Percentiles rank a stretch among this genome's conserved stretches.
These are phyloP conservation scores for Aureobasidium sp. DNA, from an alignment of 2,329 filamentous ascomycete genomes.

Conservation along the genomic window DNA sequence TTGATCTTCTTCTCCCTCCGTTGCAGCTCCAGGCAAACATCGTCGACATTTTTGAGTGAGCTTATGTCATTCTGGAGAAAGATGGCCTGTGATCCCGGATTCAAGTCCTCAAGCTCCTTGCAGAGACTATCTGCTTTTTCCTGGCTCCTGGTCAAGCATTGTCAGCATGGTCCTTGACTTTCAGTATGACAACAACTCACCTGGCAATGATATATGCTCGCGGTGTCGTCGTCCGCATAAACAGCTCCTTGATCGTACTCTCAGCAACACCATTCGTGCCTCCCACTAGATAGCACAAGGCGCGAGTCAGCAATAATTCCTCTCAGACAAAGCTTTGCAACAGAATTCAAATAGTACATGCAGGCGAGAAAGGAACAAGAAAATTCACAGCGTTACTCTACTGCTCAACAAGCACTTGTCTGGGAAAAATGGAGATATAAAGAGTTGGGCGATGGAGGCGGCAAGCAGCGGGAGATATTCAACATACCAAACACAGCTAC, in stretches of 20 bases:
- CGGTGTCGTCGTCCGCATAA: slow-evolving; percentile 32
- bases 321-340: neutral
- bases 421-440: neutral
- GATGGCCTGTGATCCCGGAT: slow-evolving; percentile 30
- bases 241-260: slow-evolving; percentile 37
- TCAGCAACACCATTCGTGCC: slow-evolving; percentile 39
- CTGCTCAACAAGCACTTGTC: neutral
- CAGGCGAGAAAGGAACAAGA: neutral
- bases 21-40: slow-evolving; percentile 41
- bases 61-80: slow-evolving; percentile 39
- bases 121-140: slow-evolving; percentile 32
- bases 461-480: neutral
- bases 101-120: slow-evolving; percentile 32
- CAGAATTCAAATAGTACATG: neutral
- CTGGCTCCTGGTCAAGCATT: slow-evolving; percentile 26
- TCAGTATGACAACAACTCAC: slow-evolving; percentile 18
- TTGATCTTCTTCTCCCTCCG: slow-evolving; percentile 47
- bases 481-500: slow-evolving; percentile 28
- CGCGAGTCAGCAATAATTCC: neutral
- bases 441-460: neutral
- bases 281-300: slow-evolving; percentile 26
- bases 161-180: neutral
- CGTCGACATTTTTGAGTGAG: slow-evolving; percentile 35
- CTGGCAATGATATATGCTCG: slow-evolving; percentile 38
- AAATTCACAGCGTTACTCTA: neutral